Evolutionary conservation across 805 yeast species (phyloP).

Genomic region (Kodamaea laetipori): DNA sequence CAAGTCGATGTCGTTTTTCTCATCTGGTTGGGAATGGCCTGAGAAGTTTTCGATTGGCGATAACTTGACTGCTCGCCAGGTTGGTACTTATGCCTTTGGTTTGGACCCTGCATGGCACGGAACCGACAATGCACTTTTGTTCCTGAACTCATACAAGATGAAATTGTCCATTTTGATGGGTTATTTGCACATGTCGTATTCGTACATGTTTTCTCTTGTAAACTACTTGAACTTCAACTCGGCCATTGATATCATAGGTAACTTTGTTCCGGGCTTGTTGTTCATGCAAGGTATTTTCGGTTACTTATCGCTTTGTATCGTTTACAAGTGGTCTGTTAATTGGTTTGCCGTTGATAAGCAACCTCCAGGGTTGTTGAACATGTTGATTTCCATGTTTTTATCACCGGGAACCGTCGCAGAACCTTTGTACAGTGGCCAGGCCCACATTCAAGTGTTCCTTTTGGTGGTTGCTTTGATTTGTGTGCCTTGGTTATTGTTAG

Average conservation of each 20-base stretch:
- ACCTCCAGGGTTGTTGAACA: conserved; percentile 73
- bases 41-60: conserved; percentile 42
- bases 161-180: conserved; percentile 77
- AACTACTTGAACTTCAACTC: conserved; percentile 61
- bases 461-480: conserved; percentile 63
- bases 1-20: conserved; percentile 65
- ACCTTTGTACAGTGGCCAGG: conserved; percentile 65
- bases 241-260: conserved; percentile 66
- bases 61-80: conserved; percentile 47
- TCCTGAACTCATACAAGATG: conserved; percentile 77
- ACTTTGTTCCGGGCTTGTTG: conserved; percentile 70
- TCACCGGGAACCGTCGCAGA: conserved; percentile 72
- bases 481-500: conserved; percentile 72
- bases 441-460: conserved; percentile 57
- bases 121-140: conserved; percentile 68
- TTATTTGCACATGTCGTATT: conserved; percentile 71
- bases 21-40: conserved; percentile 73
- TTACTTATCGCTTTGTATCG: conserved; percentile 62
- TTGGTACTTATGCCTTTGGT: conserved; percentile 62
- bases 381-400: conserved; percentile 75
- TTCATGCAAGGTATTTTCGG: conserved; percentile 81
- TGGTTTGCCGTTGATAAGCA: conserved; percentile 64
- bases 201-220: conserved; percentile 66
- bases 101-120: conserved; percentile 80
- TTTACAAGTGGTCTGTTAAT: conserved; percentile 74